Base-by-base conservation (phyloP, 495 filamentous ascomycete genomes). In the Xylaria sp. region DNA sequence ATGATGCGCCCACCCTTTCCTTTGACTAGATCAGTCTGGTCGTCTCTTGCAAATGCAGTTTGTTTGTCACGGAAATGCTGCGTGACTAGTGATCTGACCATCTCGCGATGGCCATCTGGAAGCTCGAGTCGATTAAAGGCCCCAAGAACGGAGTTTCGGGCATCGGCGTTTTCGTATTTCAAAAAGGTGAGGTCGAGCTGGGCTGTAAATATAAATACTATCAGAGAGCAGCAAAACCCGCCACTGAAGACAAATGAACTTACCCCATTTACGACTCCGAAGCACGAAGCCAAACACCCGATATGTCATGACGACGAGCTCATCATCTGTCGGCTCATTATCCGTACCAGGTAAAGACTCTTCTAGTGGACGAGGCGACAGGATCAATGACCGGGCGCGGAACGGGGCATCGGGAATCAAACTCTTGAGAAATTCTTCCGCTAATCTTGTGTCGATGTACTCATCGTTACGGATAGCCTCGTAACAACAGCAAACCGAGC, bases 221-320 rank as follows among this genome's bases (percentile, higher is more conserved):
- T 35, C 15, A 53, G 50, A 53, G 21, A 26, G 11, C 1, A 26
- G 50, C 50, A 53, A 14, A 19, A 3, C 21, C 26, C 26, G 15
- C 1, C 17, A 29, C 4, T 21, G 3, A 17, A 5, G 5, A 31
- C 3, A 31, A 31, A 29, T 55, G 0, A 31, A 71, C 79, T 69
- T 69, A 78, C 77, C 78, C 85, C 83, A 86, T 69, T 76, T 83
- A 12, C 85, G 76, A 46, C 52, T 82, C 6, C 82, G 79, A 0
- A 86, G 71, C 1, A 83, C 73, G 53, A 84, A 85, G 0, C 77
- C 84, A 75, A 82, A 83, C 11, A 84, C 79, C 1, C 80, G 75
- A 43, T 82, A 78, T 0, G 81, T 75, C 72, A 85, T 78, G 33
- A 86, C 79, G 21, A 84, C n/a, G 15, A 75, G 63, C 15, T 84